Evolutionary conservation across 2,329 filamentous ascomycete genomes (phyloP).

Genomic region (Talaromyces pinophilus): DNA sequence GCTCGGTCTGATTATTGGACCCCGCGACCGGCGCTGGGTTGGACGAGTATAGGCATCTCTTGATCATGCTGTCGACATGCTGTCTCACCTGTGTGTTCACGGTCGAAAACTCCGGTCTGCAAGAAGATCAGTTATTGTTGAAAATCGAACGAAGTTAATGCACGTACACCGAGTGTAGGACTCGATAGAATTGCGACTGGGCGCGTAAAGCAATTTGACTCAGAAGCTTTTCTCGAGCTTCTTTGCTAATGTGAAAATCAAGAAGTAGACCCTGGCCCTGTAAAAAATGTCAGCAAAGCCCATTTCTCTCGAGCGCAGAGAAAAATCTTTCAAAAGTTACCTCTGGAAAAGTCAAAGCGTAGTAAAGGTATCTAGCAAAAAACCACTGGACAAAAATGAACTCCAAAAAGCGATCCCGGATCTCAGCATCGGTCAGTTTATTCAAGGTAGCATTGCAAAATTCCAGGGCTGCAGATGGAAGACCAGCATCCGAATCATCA

Average conservation of each 20-base stretch:
- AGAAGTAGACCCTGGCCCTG: slow-evolving; percentile 67
- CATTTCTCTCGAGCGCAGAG: background rate
- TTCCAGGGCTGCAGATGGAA: slow-evolving; percentile 81
- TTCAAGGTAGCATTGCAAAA: slow-evolving; percentile 80
- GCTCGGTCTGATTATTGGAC: slow-evolving; percentile 46
- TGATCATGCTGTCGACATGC: slow-evolving; percentile 44
- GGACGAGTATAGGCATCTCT: slow-evolving; percentile 29
- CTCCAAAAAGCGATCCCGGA: slow-evolving; percentile 71
- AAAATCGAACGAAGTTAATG: slow-evolving; percentile 20
- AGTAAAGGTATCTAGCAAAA: slow-evolving; percentile 82
- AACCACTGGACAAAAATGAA: slow-evolving; percentile 91
- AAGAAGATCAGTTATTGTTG: slow-evolving; percentile 55
- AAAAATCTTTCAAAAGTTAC: slow-evolving; percentile 51
- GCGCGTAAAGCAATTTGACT: slow-evolving; percentile 77
- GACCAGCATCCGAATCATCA: slow-evolving; percentile 81
- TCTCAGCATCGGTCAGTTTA: slow-evolving; percentile 69
- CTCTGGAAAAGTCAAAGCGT: slow-evolving; percentile 86
- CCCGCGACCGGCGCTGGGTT: slow-evolving; percentile 15
- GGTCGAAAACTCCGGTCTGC: slow-evolving; percentile 41
- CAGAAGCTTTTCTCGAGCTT: slow-evolving; percentile 74
- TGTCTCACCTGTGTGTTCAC: slow-evolving; percentile 37
- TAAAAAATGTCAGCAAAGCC: slow-evolving; percentile 30
- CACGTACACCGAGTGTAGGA: slow-evolving; percentile 67
- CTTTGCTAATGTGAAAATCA: slow-evolving; percentile 89
- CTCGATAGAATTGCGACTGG: slow-evolving; percentile 76